Base-by-base conservation (phyloP, 1,139 yeast species). In the Kazachstania sp. region DNA sequence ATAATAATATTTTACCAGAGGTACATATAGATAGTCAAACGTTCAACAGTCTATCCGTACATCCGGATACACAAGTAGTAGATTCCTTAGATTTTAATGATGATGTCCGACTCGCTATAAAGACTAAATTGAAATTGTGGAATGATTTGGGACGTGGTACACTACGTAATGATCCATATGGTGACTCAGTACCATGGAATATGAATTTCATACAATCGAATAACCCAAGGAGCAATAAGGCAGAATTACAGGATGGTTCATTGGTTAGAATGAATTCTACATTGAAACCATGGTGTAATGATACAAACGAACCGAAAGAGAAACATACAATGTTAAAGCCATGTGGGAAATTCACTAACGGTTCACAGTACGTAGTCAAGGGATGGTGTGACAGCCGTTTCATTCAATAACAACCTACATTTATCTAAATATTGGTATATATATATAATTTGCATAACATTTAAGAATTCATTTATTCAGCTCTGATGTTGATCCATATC, bases 301-400 rank as follows among this genome's bases (percentile, higher is more conserved):
- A 23, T 15, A 19, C 29, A 13, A 7, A 37, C 48, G 13, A 48
- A 49, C 31, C 9, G 6, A 7, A 8, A n/a, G 53, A 49, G 35
- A 48, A 39, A 35, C 40, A 51, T 13, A 12, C 15, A n/a, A 57
- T 61, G 62, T 49, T 63, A 19, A 55, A 55, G 36, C 67, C 67
- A 8, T 62, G 64, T 43, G 67, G 67, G 3, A 53, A 51, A 34
- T 43, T 63, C 19, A 46, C 31, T 48, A 47, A 40, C 29, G 57
- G 57, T 31, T 47, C 60, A 3, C 67, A 63, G 42, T 63, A 63
- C 50, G 64, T 63, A 32, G 65, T 63, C 3, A 62, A 63, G 41
- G 67, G 67, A 8, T 63, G 66, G 66, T 61, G 63, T 40, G 67
- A 63, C 43, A 49, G 51, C 37, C 50, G 67, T 13, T 62, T 62